Conservation (phyloP, 192 early-diverging fungal genomes). For the Jimgerdemannia flammicorona region DNA sequence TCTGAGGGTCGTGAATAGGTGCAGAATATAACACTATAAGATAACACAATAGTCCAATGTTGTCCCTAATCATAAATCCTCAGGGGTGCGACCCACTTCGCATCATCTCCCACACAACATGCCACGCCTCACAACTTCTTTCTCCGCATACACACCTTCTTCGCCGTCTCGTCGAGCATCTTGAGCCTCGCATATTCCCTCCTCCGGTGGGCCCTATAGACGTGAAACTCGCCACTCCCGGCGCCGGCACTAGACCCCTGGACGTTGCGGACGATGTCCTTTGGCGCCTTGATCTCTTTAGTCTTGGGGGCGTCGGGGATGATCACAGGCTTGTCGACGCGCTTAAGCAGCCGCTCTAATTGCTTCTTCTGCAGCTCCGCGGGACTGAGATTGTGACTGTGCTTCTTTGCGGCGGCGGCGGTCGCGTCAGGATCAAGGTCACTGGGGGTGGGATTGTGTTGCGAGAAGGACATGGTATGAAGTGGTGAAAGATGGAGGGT, state of each 20-base stretch:
- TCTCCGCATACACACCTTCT: slow-evolving; percentile 48
- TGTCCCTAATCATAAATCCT: too few species aligned
- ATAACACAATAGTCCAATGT: slow-evolving; percentile 1
- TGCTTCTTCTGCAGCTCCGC: slow-evolving; percentile 54
- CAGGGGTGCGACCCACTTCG: too few species aligned
- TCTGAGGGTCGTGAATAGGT: slow-evolving; percentile 38
- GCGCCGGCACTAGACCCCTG: slow-evolving; percentile 93
- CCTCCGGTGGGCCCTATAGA: slow-evolving; percentile 82
- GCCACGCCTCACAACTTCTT: background rate
- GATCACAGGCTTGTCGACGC: slow-evolving; percentile 77
- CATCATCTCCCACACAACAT: too few species aligned
- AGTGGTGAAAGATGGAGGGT: too few species aligned
- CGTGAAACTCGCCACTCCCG: slow-evolving; percentile 94
- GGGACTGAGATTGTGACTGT: slow-evolving; percentile 42
- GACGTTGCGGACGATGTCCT: slow-evolving; percentile 87
- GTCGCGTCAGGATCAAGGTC: too few species aligned
- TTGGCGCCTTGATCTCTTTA: slow-evolving; percentile 57
- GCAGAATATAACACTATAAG: too few species aligned
- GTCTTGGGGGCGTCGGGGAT: slow-evolving; percentile 58
- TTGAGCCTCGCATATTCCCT: slow-evolving; percentile 83
- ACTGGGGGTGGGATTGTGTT: too few species aligned
- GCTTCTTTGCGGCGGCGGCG: slow-evolving; percentile 11
- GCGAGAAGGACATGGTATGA: too few species aligned
- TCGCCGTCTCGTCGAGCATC: slow-evolving; percentile 68
- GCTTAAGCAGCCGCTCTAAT: slow-evolving; percentile 68